Evolutionary conservation across 2,329 filamentous ascomycete species (phyloP), one percentile per base, ranked within the genome.

Genomic region (Microsporum ferrugineum): DNA sequence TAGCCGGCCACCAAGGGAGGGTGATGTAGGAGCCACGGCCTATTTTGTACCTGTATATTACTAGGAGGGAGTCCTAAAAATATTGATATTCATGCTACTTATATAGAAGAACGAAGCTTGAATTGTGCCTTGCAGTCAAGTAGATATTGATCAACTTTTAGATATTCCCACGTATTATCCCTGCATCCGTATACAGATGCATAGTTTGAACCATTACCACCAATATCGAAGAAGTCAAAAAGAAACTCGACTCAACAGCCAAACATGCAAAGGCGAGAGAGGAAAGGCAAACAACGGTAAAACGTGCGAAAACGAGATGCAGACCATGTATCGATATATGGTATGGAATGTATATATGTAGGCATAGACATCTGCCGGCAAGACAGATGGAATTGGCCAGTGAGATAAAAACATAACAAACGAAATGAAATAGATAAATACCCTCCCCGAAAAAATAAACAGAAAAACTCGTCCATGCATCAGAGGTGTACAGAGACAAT

Each of bases 401-500:
- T 23, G 43, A 29, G n/a, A 27, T 23, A 47, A 23, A 29, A 47
- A 47, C 8, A 8, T 23, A 47, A 17, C 17, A 45, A 17, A 5
- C 1, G 3, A 45, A 45, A 31, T 51, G 31, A 34, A 34, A 53
- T 33, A 53, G 31, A 53, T 33, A 34, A 33, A 17, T 5, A 33
- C 5, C 49, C 49, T 27, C 33, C 49, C 49, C 49, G 49, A 53
- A 53, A 53, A 33, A 5, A 43, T n/a, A n/a, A 43, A 5, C 12
- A 39, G 38, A 41, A 51, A 33, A 33, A 53, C 27, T 53, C 49
- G 33, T 53, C 31, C 49, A 53, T 53, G 49, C 49, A 53, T 53
- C 49, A 53, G 27, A 53, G 49, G 49, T 53, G 49, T 53, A 53
- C 49, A 53, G 31, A 53, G 49, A 53, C 49, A 53, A 53, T 53